Conservation (phyloP, 192 early-diverging fungal genomes). For the Spizellomyces sp. region DNA sequence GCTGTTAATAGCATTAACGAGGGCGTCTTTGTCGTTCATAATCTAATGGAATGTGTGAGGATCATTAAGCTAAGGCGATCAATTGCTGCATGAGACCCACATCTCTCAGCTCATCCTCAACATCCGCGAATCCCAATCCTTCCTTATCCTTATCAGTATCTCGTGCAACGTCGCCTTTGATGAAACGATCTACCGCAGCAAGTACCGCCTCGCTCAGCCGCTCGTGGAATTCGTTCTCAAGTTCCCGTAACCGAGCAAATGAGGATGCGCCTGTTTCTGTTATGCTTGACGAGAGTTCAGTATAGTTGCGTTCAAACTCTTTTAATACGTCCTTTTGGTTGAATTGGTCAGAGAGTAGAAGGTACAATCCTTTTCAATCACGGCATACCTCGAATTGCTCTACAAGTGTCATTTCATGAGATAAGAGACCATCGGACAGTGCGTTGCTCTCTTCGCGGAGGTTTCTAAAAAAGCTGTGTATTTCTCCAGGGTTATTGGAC, state of each 20-base stretch:
- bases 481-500: conserved; percentile 47
- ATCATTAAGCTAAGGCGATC: not conserved
- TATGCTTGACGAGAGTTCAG: conserved; percentile 51
- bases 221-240: conserved; percentile 65
- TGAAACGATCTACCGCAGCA: conserved; percentile 54
- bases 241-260: conserved; percentile 57
- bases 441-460: conserved; percentile 41
- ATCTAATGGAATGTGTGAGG: conserved; percentile 35
- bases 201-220: conserved; percentile 56
- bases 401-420: conserved; percentile 59
- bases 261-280: conserved; percentile 50
- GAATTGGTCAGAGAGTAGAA: too few relatives aligned
- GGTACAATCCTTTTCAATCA: too few relatives aligned
- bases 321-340: conserved; percentile 51
- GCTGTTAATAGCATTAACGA: conserved; percentile 60
- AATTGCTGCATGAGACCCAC: conserved; percentile 12
- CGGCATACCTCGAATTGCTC: conserved; percentile 59
- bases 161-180: conserved; percentile 52
- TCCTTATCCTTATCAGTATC: conserved; percentile 1
- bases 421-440: conserved; percentile 54
- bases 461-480: conserved; percentile 48
- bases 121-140: conserved; percentile 9
- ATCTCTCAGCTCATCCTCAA: conserved; percentile 34
- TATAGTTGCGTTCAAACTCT: conserved; percentile 65
- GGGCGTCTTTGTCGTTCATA: conserved; percentile 59